phyloP scores from a whole-genome alignment of 2,329 filamentous ascomycete species.

The Dryadomyces quercivorus region DNA sequence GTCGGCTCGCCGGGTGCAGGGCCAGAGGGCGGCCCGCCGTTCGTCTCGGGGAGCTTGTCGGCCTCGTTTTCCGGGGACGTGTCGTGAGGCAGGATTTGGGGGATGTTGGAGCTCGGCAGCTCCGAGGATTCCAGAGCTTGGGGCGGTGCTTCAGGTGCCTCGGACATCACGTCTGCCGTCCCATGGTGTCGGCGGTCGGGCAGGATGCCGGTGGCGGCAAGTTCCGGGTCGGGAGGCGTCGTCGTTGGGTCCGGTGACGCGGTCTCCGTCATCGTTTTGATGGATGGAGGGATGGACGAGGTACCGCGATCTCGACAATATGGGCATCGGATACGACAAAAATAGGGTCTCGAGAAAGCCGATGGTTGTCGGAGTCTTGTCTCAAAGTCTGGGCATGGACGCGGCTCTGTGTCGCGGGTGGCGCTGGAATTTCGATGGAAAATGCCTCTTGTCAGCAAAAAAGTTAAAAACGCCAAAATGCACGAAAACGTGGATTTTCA shows the following conservation, averaged over 20 bases:
- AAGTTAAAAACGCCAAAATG: conserved; percentile 22
- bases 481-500: conserved; percentile 3
- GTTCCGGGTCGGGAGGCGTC: not conserved
- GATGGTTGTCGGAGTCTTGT: conserved; percentile 30
- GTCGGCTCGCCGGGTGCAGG: not conserved
- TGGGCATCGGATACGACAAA: conserved; percentile 45
- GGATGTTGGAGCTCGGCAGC: not conserved
- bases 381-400: conserved; percentile 42
- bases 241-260: conserved; percentile 40
- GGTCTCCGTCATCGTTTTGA: conserved; percentile 46
- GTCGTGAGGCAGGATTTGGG: not conserved
- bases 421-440: conserved; percentile 30
- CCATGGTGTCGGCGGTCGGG: conserved; percentile 3
- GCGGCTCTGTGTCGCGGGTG: conserved; percentile 33
- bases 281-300: conserved; percentile 26
- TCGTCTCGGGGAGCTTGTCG: not conserved
- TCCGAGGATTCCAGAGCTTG: conserved; percentile 8
- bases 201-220: too few relatives aligned
- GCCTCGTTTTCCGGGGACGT: not conserved
- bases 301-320: conserved; percentile 42
- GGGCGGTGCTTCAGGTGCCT: conserved; percentile 2
- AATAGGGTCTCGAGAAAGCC: conserved; percentile 42
- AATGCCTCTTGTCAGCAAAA: conserved; percentile 37
- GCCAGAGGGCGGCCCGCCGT: not conserved
- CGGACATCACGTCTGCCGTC: conserved; percentile 2